Conservation (phyloP, 2,329 filamentous ascomycete species). For the Ceratocystis albifundus region DNA sequence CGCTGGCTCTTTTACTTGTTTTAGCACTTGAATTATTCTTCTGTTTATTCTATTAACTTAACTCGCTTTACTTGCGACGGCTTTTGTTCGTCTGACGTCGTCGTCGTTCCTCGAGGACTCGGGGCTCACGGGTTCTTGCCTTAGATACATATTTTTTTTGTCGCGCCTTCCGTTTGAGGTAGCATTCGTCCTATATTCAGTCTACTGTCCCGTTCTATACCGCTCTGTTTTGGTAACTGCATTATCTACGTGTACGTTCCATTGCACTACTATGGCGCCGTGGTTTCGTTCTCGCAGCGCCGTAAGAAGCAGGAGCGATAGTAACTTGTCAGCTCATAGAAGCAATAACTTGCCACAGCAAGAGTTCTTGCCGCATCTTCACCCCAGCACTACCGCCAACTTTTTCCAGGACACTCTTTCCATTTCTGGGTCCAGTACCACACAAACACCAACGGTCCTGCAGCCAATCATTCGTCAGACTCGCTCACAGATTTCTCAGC, state of each 20-base stretch:
- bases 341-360: neutral
- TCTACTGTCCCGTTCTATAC: neutral
- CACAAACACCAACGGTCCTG: neutral
- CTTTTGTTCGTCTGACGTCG: no score
- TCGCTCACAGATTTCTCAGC: neutral
- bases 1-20: no score
- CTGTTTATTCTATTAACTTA: no score
- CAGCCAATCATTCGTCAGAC: constrained; percentile 4
- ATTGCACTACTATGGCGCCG: neutral
- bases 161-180: neutral
- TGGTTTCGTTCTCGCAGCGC: constrained; percentile 2
- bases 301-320: neutral
- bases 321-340: neutral
- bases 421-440: neutral
- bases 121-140: neutral
- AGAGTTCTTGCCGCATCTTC: constrained; percentile 9
- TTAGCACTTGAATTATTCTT: no score
- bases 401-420: neutral
- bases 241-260: neutral
- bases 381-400: neutral
- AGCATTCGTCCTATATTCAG: neutral
- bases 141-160: neutral
- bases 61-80: no score
- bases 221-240: neutral
- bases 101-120: neutral